Evolutionary conservation across 805 yeast genomes (phyloP).

Genomic region (Yamadazyma sp.): DNA sequence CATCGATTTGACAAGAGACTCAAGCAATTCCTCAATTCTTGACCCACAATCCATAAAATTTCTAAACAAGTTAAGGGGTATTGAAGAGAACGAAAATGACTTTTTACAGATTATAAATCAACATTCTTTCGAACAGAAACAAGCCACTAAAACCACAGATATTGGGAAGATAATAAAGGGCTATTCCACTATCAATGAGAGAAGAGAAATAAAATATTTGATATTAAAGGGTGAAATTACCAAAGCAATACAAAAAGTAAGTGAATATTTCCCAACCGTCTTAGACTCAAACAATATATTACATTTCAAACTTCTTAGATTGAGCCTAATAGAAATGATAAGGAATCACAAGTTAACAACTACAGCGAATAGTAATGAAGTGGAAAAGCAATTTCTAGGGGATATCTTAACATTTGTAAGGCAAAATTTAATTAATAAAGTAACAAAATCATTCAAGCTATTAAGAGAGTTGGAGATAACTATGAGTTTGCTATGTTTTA

Average conservation of each 20-base stretch:
- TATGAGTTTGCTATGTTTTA: constrained; percentile 72
- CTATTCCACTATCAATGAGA: constrained; percentile 46
- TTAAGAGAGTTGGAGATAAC: constrained; percentile 75
- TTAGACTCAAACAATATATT: constrained; percentile 61
- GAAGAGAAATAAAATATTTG: constrained; percentile 51
- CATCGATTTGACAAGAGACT: constrained; percentile 16
- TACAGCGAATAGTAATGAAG: constrained; percentile 12
- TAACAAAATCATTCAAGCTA: constrained; percentile 53
- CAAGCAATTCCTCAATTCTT: neutral
- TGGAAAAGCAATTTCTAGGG: constrained; percentile 48
- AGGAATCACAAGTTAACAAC: constrained; percentile 39
- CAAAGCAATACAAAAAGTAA: constrained; percentile 53
- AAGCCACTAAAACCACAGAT: neutral
- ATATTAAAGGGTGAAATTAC: constrained; percentile 62
- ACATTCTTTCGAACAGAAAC: constrained; percentile 1
- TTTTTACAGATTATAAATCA: constrained; percentile 1
- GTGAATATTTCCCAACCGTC: constrained; percentile 59
- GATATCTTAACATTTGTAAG: constrained; percentile 57
- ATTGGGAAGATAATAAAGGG: constrained; percentile 27
- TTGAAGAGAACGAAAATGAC: constrained; percentile 2
- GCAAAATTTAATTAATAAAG: constrained; percentile 58
- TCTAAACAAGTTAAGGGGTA: constrained; percentile 1
- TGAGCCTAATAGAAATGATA: constrained; percentile 80
- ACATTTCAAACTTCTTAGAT: constrained; percentile 68
- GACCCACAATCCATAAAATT: constrained; percentile 9